Evolutionary conservation across 495 filamentous ascomycete species (phyloP).

Genomic region (Trichoderma virens): DNA sequence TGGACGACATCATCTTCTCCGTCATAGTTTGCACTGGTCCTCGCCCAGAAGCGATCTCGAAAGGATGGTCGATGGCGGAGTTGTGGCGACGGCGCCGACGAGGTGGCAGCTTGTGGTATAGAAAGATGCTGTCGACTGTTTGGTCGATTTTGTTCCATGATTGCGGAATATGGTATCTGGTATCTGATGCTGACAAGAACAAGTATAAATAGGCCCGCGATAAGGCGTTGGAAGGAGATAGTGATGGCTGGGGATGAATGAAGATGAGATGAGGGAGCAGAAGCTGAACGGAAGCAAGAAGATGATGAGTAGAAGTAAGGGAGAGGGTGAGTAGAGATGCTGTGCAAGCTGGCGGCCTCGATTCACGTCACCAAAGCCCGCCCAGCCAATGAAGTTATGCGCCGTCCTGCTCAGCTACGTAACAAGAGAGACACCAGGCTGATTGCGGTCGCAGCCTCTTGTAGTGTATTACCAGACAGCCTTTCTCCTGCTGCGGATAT

Average conservation of each 20-base stretch:
- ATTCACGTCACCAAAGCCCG: not conserved
- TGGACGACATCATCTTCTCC: not conserved
- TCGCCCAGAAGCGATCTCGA: conserved; percentile 6
- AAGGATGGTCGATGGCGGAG: not conserved
- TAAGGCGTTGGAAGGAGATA: too few relatives aligned
- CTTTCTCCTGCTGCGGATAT: too few relatives aligned
- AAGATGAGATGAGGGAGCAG: not conserved
- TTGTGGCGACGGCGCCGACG: not conserved
- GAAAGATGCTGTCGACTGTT: not conserved
- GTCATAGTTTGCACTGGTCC: not conserved
- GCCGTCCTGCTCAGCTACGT: not conserved
- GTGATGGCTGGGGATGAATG: not conserved
- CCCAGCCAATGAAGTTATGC: not conserved
- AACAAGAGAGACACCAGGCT: not conserved
- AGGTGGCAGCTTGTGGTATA: not conserved
- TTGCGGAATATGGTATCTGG: not conserved
- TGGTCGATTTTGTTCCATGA: not conserved
- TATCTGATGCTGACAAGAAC: not conserved
- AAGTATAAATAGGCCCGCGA: not conserved
- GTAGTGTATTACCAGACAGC: too few relatives aligned
- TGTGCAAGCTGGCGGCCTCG: not conserved
- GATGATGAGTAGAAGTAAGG: not conserved
- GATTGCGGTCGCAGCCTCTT: not conserved
- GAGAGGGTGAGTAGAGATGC: not conserved
- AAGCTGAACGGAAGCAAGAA: not conserved